Evolutionary conservation across 1,284 basidiomycete genomes (phyloP).

Genomic region (Kalmanozyma brasiliensis): DNA sequence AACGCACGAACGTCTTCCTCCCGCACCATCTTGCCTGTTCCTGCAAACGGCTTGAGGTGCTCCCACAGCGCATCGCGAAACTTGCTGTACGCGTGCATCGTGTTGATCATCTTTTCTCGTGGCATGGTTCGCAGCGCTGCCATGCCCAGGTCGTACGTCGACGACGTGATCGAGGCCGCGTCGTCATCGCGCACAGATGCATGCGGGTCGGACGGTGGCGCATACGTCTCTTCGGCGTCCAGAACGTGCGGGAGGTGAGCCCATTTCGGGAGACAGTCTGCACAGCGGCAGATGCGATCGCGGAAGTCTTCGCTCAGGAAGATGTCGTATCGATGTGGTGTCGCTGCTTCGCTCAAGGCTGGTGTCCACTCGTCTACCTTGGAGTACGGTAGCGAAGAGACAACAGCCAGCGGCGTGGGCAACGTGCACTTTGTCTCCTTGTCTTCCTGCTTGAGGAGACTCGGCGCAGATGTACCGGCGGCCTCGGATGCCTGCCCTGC

Average conservation of each 20-base stretch:
- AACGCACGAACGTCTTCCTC: conserved; percentile 67
- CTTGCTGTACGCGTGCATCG: conserved; percentile 65
- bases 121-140: conserved; percentile 67
- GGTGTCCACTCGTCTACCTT: conserved; percentile 38
- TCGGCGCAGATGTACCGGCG: neutral
- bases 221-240: conserved; percentile 68
- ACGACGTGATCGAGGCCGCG: conserved; percentile 50
- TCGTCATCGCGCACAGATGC: conserved; percentile 51
- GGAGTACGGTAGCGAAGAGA: conserved; percentile 18
- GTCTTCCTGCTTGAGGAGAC: neutral
- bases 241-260: conserved; percentile 63
- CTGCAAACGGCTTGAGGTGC: conserved; percentile 68
- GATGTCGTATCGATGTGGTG: conserved; percentile 54
- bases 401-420: conserved; percentile 17
- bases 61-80: conserved; percentile 68
- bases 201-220: conserved; percentile 59
- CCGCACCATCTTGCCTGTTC: conserved; percentile 64
- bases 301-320: conserved; percentile 67
- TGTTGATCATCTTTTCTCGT: conserved; percentile 68
- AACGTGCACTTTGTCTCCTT: conserved; percentile 13
- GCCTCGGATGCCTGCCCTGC: neutral
- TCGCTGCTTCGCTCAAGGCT: conserved; percentile 15
- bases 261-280: conserved; percentile 45
- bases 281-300: conserved; percentile 66
- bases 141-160: conserved; percentile 69